phyloP scores from a whole-genome alignment of 1,284 basidiomycete species.

The Pseudozyma thailandica region DNA sequence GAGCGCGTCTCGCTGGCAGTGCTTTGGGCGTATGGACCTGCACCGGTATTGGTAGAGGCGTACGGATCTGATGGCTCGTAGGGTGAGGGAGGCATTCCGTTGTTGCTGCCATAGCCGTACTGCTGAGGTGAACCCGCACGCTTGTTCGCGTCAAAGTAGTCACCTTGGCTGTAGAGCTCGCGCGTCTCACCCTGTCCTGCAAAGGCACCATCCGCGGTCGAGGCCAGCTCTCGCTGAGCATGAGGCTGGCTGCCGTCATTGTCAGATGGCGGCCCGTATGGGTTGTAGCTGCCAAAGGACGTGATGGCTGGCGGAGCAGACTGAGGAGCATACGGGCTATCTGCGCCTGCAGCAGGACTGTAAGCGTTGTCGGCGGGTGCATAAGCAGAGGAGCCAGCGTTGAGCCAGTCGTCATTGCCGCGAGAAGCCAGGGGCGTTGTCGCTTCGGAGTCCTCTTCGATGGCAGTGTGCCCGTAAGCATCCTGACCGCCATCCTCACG shows the following conservation, averaged over 20 bases:
- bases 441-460: conserved; percentile 25
- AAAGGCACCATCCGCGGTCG: conserved; percentile 7
- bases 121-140: conserved; percentile 26
- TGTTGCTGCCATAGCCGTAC: conserved; percentile 12
- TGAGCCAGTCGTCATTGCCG: conserved; percentile 27
- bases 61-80: conserved; percentile 36
- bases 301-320: not conserved
- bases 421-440: conserved; percentile 26
- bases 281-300: conserved; percentile 13
- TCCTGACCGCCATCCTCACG: not conserved
- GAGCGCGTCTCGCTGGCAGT: conserved; percentile 22
- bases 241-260: conserved; percentile 14
- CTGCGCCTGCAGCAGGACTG: conserved; percentile 11
- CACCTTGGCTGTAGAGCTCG: conserved; percentile 4
- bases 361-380: conserved; percentile 11
- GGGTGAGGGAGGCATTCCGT: conserved; percentile 22
- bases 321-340: conserved; percentile 5
- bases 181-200: not conserved
- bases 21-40: conserved; percentile 16
- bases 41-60: conserved; percentile 14
- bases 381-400: conserved; percentile 2
- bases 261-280: conserved; percentile 13
- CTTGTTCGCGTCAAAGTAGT: conserved; percentile 22
- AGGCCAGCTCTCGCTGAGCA: not conserved
- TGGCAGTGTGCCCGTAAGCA: not conserved